Percentiles rank a stretch among this genome's conserved stretches.
These are phyloP conservation scores for Dorcoceras hygrometricum DNA, from an alignment of 257 asterid species.

Conservation along the genomic window DNA sequence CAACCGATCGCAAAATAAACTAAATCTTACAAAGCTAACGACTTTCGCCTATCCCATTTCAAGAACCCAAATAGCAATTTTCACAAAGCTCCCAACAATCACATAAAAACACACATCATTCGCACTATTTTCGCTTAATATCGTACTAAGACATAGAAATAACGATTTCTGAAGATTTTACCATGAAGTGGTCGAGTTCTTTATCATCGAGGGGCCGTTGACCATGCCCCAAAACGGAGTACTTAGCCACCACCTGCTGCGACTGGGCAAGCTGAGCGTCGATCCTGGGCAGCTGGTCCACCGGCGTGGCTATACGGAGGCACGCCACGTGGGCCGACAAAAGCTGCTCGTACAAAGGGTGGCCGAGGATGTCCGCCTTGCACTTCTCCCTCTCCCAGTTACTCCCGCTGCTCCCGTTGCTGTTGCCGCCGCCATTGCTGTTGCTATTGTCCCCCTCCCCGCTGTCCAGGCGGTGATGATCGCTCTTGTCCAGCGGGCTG, in stretches of 20 bases:
- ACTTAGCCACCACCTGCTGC: slow-evolving; percentile 58
- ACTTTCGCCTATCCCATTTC: neutral
- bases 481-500: neutral
- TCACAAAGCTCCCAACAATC: neutral
- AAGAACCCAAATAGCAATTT: neutral
- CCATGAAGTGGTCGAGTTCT: slow-evolving; percentile 77
- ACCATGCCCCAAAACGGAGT: slow-evolving; percentile 49
- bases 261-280: slow-evolving; percentile 72
- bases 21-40: neutral
- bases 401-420: slow-evolving; percentile 23
- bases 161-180: slow-evolving; percentile 10
- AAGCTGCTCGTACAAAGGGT: slow-evolving; percentile 69
- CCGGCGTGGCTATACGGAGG: slow-evolving; percentile 73
- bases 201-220: slow-evolving; percentile 40
- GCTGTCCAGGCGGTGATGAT: neutral
- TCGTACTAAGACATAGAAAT: neutral
- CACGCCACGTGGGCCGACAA: slow-evolving; percentile 75
- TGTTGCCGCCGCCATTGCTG: neutral
- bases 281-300: slow-evolving; percentile 78
- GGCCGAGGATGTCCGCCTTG: slow-evolving; percentile 58
- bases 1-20: neutral
- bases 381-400: slow-evolving; percentile 62
- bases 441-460: neutral
- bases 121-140: neutral
- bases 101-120: neutral